phyloP scores from a whole-genome alignment of 116 monocot species.

The Trichopus zeylanicus region DNA sequence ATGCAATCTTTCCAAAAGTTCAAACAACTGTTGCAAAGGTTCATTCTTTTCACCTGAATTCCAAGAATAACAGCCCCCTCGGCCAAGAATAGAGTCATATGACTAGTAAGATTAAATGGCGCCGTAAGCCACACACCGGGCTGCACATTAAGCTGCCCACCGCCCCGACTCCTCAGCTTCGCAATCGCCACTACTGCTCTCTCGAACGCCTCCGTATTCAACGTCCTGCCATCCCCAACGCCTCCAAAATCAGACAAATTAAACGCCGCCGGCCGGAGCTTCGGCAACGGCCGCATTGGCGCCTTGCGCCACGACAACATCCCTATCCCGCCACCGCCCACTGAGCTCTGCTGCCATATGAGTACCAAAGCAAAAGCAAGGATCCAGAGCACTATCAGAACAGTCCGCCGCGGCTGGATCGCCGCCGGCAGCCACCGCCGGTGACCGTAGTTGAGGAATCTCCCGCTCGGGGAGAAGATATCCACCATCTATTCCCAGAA shows the following conservation, averaged over 20 bases:
- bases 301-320: conserved; percentile 6
- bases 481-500: conserved; percentile 27
- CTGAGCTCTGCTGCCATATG: conserved; percentile 44
- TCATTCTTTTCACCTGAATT: conserved; percentile 29
- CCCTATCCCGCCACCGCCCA: conserved; percentile 9
- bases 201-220: conserved; percentile 74
- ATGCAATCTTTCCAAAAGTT: background rate
- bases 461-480: conserved; percentile 19
- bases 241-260: conserved; percentile 81
- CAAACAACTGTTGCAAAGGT: background rate
- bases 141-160: conserved; percentile 64
- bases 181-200: conserved; percentile 50
- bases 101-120: conserved; percentile 91
- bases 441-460: conserved; percentile 19
- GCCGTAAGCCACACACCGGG: conserved; percentile 75
- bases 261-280: conserved; percentile 20
- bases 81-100: conserved; percentile 84
- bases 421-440: conserved; percentile 24
- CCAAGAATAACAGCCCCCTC: conserved; percentile 74
- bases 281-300: background rate
- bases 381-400: conserved; percentile 47
- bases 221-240: conserved; percentile 58
- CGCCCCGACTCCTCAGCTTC: conserved; percentile 25
- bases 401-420: conserved; percentile 14
- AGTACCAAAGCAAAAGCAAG: conserved; percentile 42